Base-by-base conservation (phyloP, 768 basidiomycete species). In the Boletus vermiculosoides region DNA sequence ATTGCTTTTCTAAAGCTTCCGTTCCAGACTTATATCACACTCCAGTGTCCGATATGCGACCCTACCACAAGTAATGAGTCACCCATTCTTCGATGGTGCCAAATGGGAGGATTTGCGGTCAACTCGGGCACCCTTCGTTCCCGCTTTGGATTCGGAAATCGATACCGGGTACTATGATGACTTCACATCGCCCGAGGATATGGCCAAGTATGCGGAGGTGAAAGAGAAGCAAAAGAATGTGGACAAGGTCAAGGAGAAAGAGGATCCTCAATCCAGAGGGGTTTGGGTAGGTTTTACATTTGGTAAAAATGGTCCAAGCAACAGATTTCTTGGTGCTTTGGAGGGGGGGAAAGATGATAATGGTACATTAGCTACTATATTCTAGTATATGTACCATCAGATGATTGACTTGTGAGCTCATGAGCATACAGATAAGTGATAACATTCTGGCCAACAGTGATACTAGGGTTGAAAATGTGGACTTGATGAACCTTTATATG, bases 161-260 rank as follows among this genome's bases (percentile, higher is more conserved):
- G 97, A 99, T 67, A 94, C 94, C 1, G 94, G 94, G 18, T 95
- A 95, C 73, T 95, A 94, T 74, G 92, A 94, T 64, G 92, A 94
- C 69, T 94, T 94, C 71, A 87, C 87, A 2, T 88, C 83, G 4
- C 76, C 82, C 5, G 92, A 95, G 56, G 96, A 98, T 68, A 98
- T 98, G 95, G 94, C 92, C 49, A 98, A 98, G 76, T 98, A 98
- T 68, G 93, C 95, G 12, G 96, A 99, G 72, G 97, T 99, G 8
- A 85, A 90, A 73, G 97, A 97, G 78, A 99, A 98, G 75, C 94
- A 98, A 75, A 78, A 76, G 66, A 95, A 98, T 69, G 95, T 99
- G 25, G 96, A 96, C 25, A 83, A 82, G 55, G 91, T 98, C 18
- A 85, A 82, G 72, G 96, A 98, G 77, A 90, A 90, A 71, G 92